These are phyloP conservation scores for Porphyrellus cyaneotinctus DNA, from an alignment of 768 basidiomycete species.

Conservation along the genomic window DNA sequence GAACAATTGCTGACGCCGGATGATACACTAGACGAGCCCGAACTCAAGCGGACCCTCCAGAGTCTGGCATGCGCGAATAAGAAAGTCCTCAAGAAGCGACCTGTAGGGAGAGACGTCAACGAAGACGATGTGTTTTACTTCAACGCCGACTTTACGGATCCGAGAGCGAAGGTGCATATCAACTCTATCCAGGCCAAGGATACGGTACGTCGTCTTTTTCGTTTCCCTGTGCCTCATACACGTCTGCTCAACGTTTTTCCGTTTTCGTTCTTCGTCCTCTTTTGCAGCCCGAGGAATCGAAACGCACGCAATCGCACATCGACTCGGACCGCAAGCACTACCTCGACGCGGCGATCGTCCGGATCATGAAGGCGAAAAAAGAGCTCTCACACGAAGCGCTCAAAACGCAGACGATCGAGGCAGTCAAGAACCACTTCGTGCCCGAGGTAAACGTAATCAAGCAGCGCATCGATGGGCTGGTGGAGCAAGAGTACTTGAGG, in stretches of 20 bases:
- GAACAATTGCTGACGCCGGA: background rate
- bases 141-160: conserved; percentile 80
- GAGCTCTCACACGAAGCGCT: conserved; percentile 76
- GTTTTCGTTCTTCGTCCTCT: background rate
- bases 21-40: conserved; percentile 51
- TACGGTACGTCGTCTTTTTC: conserved; percentile 52
- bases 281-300: conserved; percentile 75
- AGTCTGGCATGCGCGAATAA: conserved; percentile 91
- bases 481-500: conserved; percentile 84
- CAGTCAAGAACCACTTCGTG: conserved; percentile 83
- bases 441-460: conserved; percentile 86
- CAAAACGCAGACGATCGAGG: conserved; percentile 77
- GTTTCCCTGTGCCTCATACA: background rate
- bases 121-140: conserved; percentile 74
- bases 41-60: conserved; percentile 82
- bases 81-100: conserved; percentile 78
- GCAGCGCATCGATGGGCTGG: conserved; percentile 72
- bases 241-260: no score
- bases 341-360: conserved; percentile 92
- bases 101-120: conserved; percentile 72
- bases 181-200: conserved; percentile 95
- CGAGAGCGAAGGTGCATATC: conserved; percentile 79
- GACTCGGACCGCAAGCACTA: conserved; percentile 83
- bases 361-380: conserved; percentile 93
- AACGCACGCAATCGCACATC: conserved; percentile 76